Conservation (phyloP, 306 rosid species). For the Lablab purpureus region DNA sequence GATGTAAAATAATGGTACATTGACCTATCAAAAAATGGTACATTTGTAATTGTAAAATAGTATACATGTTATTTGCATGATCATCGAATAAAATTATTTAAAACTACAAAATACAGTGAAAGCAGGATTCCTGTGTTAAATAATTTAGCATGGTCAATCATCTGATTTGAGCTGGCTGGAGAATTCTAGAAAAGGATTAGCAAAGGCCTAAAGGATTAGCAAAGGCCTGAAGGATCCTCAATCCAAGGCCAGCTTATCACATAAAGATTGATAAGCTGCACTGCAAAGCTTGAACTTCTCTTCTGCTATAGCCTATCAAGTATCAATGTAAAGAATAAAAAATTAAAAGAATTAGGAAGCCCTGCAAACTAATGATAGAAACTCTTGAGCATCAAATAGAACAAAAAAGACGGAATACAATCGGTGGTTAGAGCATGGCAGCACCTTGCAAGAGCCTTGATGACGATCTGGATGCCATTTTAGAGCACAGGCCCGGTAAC, state of each 20-base stretch:
- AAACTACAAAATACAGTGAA: slow-evolving; percentile 30
- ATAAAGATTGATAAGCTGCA: slow-evolving; percentile 77
- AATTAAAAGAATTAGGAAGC: neutral
- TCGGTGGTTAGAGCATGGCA: slow-evolving; percentile 7
- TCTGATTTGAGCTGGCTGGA: slow-evolving; percentile 32
- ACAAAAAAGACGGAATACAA: neutral
- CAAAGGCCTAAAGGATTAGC: slow-evolving; percentile 2
- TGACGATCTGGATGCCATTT: slow-evolving; percentile 97
- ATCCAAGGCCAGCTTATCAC: slow-evolving; percentile 63
- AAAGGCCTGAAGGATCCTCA: slow-evolving; percentile 41
- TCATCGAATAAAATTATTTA: slow-evolving; percentile 25
- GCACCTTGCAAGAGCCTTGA: slow-evolving; percentile 84
- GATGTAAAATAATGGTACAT: slow-evolving; percentile 30
- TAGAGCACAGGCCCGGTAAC: slow-evolving; percentile 77
- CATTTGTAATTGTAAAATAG: slow-evolving; percentile 19
- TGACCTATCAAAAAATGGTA: slow-evolving; percentile 5
- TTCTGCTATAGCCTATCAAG: slow-evolving; percentile 66
- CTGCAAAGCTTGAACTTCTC: slow-evolving; percentile 87
- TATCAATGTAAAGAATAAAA: neutral
- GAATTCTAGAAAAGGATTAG: slow-evolving; percentile 16
- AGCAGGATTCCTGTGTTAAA: slow-evolving; percentile 40
- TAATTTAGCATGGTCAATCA: slow-evolving; percentile 35
- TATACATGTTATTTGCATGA: slow-evolving; percentile 34
- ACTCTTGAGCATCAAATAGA: neutral
- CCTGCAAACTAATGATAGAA: slow-evolving; percentile 18